Base-by-base conservation (phyloP, 805 yeast species). In the Pichia phayaonensis region DNA sequence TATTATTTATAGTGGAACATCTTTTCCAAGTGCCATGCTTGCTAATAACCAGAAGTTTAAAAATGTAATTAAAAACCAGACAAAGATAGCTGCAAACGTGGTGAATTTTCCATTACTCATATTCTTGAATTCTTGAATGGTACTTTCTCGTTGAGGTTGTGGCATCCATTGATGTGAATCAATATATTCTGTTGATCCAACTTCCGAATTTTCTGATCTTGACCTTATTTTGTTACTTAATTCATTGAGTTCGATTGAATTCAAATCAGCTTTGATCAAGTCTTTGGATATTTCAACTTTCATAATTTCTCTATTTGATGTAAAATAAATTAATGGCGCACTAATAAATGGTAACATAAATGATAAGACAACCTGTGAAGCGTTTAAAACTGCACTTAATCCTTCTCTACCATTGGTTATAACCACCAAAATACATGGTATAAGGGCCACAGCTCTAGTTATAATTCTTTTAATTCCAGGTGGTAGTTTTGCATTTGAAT, bases 311-410 rank as follows among this genome's bases (percentile, higher is more conserved):
- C 80, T 81, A 47, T 77, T 77, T 54, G 87, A 80, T 0, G 96
- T 89, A 64, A 89, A 87, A 64, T 80, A 84, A 51, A 89, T 83
- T 60, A 90, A 72, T 22, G 97, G 97, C 0, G 96, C 96, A 40
- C 90, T 81, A 7, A 90, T 94, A 54, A 88, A 79, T 1, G 97
- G 97, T 51, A 90, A 72, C 48, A 90, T 78, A 56, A 90, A 65
- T 3, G 94, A 82, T 40, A 90, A 72, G 18, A 86, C 84, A 24
- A 90, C 97, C 66, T 90, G 97, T 44, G 88, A 80, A 6, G 82
- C 80, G 60, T 90, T 90, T 59, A 90, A 72, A 24, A 86, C 83
- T 49, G 75, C 76, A 18, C 87, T 76, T 46, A 90, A 73, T 5
- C 97, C 97, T 62, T 82, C 86, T 56, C 95, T 78, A 3, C 97